These are phyloP conservation scores for Diutina neorugosa DNA, from an alignment of 1,139 yeast species.

Conservation along the genomic window DNA sequence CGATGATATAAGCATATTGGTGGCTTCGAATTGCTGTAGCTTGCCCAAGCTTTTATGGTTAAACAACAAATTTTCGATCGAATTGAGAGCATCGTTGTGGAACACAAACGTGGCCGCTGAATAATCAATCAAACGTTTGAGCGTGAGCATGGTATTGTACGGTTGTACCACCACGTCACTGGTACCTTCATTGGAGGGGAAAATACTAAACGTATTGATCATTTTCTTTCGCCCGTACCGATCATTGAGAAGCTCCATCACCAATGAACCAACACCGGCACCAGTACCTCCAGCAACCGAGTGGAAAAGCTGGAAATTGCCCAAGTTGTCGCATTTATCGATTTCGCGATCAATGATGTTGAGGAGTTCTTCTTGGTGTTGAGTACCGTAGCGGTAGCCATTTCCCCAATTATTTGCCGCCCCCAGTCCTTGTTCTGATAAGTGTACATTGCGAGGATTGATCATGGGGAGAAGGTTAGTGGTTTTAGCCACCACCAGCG, in stretches of 20 bases:
- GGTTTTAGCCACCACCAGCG: constrained; percentile 65
- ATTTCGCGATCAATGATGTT: constrained; percentile 85
- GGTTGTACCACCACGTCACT: constrained; percentile 98
- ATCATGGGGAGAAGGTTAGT: constrained; percentile 51
- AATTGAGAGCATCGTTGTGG: constrained; percentile 76
- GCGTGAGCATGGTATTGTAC: constrained; percentile 74
- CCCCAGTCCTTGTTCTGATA: constrained; percentile 72
- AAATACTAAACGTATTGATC: constrained; percentile 75
- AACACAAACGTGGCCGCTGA: constrained; percentile 83
- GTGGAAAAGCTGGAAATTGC: constrained; percentile 83
- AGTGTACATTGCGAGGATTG: constrained; percentile 73
- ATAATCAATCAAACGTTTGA: constrained; percentile 67
- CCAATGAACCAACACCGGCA: constrained; percentile 80
- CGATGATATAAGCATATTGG: constrained; percentile 77
- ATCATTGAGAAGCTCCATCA: constrained; percentile 71
- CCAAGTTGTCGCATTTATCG: constrained; percentile 82
- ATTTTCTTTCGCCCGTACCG: constrained; percentile 70
- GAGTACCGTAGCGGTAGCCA: constrained; percentile 71
- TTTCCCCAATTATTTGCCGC: constrained; percentile 96
- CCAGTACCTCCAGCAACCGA: constrained; percentile 99
- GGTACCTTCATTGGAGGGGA: constrained; percentile 64
- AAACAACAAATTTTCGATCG: constrained; percentile 18
- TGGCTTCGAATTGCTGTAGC: constrained; percentile 41
- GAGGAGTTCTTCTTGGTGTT: constrained; percentile 56
- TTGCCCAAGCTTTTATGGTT: constrained; percentile 21